Evolutionary conservation across 2,329 filamentous ascomycete species (phyloP).

Genomic region (Ophiocordyceps polyrhachis-furcata): DNA sequence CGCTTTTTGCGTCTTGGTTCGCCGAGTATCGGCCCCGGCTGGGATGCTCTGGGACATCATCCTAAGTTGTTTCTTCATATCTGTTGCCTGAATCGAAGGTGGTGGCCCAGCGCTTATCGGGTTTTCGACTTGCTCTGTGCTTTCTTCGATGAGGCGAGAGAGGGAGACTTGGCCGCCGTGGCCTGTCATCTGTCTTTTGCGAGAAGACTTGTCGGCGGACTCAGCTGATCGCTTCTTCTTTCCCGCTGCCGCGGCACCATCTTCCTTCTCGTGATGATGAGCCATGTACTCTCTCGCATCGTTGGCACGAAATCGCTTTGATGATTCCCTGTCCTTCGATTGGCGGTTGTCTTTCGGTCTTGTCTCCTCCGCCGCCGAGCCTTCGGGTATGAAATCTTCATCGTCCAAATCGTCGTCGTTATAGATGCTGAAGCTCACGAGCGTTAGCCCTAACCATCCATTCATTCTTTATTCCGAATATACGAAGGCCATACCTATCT

Average conservation of each 20-base stretch:
- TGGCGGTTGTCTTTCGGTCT: neutral
- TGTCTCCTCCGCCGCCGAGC: neutral
- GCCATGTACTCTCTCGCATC: neutral
- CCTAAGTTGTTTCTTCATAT: conserved; percentile 1
- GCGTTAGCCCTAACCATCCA: neutral
- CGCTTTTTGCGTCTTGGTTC: conserved; percentile 1
- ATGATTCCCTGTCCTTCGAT: neutral
- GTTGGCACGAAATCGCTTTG: neutral
- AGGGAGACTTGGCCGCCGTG: neutral
- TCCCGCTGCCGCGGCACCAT: neutral
- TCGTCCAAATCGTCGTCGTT: neutral
- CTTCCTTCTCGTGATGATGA: neutral
- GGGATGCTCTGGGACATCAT: conserved; percentile 4
- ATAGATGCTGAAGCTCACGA: neutral
- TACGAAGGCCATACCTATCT: no score
- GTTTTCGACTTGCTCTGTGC: neutral
- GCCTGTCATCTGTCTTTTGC: neutral
- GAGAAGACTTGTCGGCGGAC: neutral
- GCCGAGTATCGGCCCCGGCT: conserved; percentile 2
- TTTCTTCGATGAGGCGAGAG: neutral
- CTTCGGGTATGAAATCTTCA: neutral
- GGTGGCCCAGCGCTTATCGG: neutral
- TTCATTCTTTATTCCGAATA: no score
- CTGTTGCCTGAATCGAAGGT: conserved; percentile 1
- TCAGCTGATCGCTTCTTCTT: neutral